Evolutionary conservation across 106 monocot species (phyloP).

Genomic region (Xerophyta viscosa): DNA sequence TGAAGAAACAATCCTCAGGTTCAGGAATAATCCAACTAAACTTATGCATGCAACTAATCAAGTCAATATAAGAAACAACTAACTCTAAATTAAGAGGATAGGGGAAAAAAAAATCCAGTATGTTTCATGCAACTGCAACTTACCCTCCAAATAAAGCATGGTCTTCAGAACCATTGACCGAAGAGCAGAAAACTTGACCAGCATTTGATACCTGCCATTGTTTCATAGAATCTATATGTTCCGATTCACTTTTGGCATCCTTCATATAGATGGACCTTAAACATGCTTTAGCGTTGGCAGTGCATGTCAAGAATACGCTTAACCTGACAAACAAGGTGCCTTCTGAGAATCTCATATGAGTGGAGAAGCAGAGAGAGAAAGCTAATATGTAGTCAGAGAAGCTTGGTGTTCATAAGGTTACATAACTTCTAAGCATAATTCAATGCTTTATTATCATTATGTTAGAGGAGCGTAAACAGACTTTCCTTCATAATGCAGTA

Average conservation of each 20-base stretch:
- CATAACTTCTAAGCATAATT: too few species aligned
- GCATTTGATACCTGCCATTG: conserved; percentile 47
- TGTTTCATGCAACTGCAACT: conserved; percentile 3
- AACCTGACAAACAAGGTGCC: conserved; percentile 45
- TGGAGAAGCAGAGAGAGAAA: not conserved
- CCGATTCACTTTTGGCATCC: conserved; percentile 14
- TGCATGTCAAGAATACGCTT: conserved; percentile 47
- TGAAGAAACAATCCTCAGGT: not conserved
- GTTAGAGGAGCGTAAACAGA: too few species aligned
- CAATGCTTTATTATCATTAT: too few species aligned
- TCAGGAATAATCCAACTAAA: not conserved
- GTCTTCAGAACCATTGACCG: conserved; percentile 52
- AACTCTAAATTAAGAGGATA: not conserved
- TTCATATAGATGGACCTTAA: conserved; percentile 33
- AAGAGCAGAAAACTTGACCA: conserved; percentile 68
- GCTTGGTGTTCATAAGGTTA: too few species aligned
- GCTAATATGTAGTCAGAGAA: not conserved
- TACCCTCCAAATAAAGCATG: conserved; percentile 93
- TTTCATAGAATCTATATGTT: conserved; percentile 18
- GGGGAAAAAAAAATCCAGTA: not conserved
- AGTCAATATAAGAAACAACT: not conserved
- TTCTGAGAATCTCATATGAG: not conserved
- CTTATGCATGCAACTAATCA: not conserved
- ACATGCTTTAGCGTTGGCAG: conserved; percentile 63
- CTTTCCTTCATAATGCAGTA: too few species aligned